Evolutionary conservation across 2,329 filamentous ascomycete species (phyloP), one percentile per base, ranked within the genome.

Genomic region (Apiospora marii): DNA sequence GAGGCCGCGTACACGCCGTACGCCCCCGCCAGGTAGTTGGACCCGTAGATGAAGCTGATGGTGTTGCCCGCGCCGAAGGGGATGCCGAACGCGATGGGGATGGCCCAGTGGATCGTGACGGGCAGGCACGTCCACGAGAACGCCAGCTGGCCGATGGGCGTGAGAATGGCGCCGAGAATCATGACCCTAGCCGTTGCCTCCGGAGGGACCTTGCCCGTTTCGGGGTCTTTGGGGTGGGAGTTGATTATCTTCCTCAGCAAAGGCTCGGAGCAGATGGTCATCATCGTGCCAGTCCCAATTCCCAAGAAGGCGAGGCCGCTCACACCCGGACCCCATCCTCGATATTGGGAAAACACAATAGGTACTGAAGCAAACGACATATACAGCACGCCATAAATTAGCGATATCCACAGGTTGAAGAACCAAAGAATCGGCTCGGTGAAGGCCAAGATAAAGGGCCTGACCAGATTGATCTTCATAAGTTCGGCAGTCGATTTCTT

Each of bases 321-420:
- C 48, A 93, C 82, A 0, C 93, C 92, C 0, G 92, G 86, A 2
- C 87, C 87, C 95, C 95, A 98, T 73, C 94, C 94, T 24, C 95
- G 92, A 72, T 88, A 80, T 53, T 92, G 85, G 14, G 87, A 86
- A 82, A 96, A 98, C 72, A 97, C 92, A 97, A 92, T 0, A 95
- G 95, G 80, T 97, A 97, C 16, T n/a, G 94, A 94, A 22, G 97
- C 92, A 84, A 98, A 98, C 82, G 94, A 97, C 44, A 98, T 90
- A 79, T 96, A 96, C 1, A 98, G 86, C 53, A 97, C 94, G 24
- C 91, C 93, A 80, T 98, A 98, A 48, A 97, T 90, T 51, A 97
- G 85, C 0, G 93, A 96, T 80, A 95, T 93, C 92, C 93, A 90
- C 22, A 89, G 78, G 72, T 90, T 90, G 77, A 95, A 89, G 76